Evolutionary conservation across 305 asterid genomes (phyloP).

Genomic region (Euphrasia arctica): DNA sequence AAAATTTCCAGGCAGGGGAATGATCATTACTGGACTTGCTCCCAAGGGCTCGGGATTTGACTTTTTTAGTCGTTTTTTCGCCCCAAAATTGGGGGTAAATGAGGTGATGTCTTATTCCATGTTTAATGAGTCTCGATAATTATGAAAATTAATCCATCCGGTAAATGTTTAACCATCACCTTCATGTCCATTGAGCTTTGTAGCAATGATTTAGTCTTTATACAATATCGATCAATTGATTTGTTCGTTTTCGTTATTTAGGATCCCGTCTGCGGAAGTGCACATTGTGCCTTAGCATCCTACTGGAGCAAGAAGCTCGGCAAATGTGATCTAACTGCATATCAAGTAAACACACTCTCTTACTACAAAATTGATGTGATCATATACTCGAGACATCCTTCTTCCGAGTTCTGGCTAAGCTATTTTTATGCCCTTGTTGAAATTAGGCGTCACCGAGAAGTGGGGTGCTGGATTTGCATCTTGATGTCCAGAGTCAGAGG

Average conservation of each 20-base stretch:
- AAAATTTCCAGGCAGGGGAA: constrained; percentile 53
- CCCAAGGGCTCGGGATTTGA: constrained; percentile 72
- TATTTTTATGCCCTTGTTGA: not conserved
- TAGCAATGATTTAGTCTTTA: not conserved
- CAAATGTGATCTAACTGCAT: constrained; percentile 62
- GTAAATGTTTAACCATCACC: not conserved
- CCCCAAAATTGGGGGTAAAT: constrained; percentile 60
- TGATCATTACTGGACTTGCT: constrained; percentile 72
- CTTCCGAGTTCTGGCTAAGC: not conserved
- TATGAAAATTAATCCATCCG: not conserved
- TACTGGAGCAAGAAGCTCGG: constrained; percentile 88
- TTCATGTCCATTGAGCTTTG: not conserved
- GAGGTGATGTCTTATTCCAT: constrained; percentile 46
- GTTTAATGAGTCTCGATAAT: not conserved
- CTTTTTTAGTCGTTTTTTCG: constrained; percentile 72
- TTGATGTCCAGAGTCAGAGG: constrained; percentile 52
- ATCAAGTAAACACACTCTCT: not conserved
- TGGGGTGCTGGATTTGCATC: constrained; percentile 52
- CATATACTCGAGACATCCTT: not conserved
- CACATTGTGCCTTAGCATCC: constrained; percentile 67
- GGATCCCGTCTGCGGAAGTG: constrained; percentile 91
- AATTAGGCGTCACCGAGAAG: constrained; percentile 64
- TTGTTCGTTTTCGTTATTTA: constrained; percentile 25
- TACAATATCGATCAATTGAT: not conserved
- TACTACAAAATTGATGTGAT: not conserved